phyloP scores from a whole-genome alignment of 768 basidiomycete genomes.

The Suillus bovinus region DNA sequence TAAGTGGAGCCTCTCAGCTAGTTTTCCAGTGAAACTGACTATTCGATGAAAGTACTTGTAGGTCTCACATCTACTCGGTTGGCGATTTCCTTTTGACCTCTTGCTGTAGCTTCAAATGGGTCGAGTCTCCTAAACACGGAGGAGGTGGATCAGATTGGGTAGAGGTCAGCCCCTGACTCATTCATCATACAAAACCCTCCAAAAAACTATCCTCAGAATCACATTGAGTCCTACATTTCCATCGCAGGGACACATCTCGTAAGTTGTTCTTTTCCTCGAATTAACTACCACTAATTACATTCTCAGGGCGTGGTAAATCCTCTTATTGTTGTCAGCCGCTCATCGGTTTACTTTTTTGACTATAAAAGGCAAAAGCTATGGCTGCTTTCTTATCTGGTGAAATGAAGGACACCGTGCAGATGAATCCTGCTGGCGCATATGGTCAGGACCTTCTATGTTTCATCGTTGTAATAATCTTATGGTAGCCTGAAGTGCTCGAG shows the following conservation, averaged over 20 bases:
- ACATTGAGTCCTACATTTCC: conserved; percentile 83
- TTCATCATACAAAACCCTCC: background rate
- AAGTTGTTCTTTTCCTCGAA: conserved; percentile 22
- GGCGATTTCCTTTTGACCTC: conserved; percentile 11
- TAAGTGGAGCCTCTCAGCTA: conserved; percentile 21
- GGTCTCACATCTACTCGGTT: conserved; percentile 27
- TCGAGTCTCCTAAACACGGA: conserved; percentile 82
- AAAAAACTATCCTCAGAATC: conserved; percentile 46
- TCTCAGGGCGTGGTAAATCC: conserved; percentile 68
- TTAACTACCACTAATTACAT: conserved; percentile 6
- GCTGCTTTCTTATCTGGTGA: conserved; percentile 93
- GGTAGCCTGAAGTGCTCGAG: conserved; percentile 57
- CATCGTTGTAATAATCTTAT: background rate
- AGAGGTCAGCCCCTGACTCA: conserved; percentile 53
- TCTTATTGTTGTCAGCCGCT: background rate
- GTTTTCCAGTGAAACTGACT: conserved; percentile 12
- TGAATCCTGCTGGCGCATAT: conserved; percentile 80
- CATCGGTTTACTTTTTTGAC: background rate
- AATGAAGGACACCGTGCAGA: conserved; percentile 90
- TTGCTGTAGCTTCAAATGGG: conserved; percentile 84
- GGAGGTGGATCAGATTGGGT: conserved; percentile 88
- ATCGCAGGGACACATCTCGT: conserved; percentile 89
- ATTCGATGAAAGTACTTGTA: conserved; percentile 74
- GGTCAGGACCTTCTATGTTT: conserved; percentile 38
- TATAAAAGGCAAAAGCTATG: conserved; percentile 85